phyloP scores from a whole-genome alignment of 371 early-diverging fungal genomes.

The Catenaria anguillulae region DNA sequence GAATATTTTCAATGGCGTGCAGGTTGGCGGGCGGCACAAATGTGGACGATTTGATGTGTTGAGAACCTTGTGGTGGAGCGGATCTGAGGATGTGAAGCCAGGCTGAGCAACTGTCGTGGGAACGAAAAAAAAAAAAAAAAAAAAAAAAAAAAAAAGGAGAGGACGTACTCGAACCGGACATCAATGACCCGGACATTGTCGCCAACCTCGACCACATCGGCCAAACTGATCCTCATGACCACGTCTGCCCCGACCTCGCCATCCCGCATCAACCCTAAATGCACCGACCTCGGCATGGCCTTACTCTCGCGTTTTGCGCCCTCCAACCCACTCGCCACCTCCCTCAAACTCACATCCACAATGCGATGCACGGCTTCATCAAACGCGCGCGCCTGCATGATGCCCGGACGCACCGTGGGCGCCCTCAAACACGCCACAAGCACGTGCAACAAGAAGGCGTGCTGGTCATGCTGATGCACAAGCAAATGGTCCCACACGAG shows the following conservation, averaged over 20 bases:
- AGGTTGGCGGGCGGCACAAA: background rate
- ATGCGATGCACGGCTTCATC: background rate
- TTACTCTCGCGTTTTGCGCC: too few species aligned
- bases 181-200: background rate
- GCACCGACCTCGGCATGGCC: too few species aligned
- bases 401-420: background rate
- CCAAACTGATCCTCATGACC: background rate
- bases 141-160: background rate
- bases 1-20: background rate
- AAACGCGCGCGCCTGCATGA: background rate
- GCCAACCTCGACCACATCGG: background rate
- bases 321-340: too few species aligned
- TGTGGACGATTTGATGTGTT: constrained; percentile 1
- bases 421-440: background rate
- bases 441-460: background rate
- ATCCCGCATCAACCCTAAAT: background rate
- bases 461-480: background rate
- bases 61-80: background rate
- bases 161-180: constrained; percentile 5
- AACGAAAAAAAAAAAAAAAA: background rate
- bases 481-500: constrained; percentile 5
- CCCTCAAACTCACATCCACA: too few species aligned
- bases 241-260: too few species aligned
- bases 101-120: background rate
- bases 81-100: too few species aligned